These are phyloP conservation scores for Aspergillus ellipticus DNA, from an alignment of 495 filamentous ascomycete genomes.

Conservation along the genomic window DNA sequence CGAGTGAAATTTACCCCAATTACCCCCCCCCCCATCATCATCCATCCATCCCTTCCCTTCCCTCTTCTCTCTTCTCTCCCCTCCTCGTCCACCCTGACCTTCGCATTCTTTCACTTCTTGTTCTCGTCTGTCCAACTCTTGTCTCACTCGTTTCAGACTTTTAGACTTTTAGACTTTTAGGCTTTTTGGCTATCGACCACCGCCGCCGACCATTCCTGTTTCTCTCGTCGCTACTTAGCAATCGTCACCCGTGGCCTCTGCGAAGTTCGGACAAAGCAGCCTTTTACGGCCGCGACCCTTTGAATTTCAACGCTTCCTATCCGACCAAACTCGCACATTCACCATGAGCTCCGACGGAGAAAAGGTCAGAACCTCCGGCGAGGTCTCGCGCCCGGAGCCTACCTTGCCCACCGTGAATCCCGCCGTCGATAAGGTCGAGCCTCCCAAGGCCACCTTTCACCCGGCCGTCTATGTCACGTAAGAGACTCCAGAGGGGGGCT, in stretches of 20 bases:
- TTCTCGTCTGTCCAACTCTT: conserved; percentile 22
- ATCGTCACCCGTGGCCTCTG: conserved; percentile 43
- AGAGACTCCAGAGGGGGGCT: conserved; percentile 29
- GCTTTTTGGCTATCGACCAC: conserved; percentile 13
- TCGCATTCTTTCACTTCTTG: conserved; percentile 1
- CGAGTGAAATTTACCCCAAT: background rate
- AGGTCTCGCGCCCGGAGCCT: conserved; percentile 58
- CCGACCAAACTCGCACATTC: conserved; percentile 40
- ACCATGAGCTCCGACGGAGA: conserved; percentile 67
- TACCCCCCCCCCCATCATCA: background rate
- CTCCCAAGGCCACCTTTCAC: conserved; percentile 64
- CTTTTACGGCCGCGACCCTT: conserved; percentile 49
- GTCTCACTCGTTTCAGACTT: conserved; percentile 28
- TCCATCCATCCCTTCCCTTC: conserved; percentile 3
- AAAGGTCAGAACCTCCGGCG: conserved; percentile 76
- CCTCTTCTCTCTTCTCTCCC: background rate
- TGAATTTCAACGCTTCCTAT: conserved; percentile 48
- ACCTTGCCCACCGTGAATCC: conserved; percentile 78
- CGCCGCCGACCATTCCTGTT: conserved; percentile 7
- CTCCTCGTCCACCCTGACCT: conserved; percentile 9
- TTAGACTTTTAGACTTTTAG: conserved; percentile 12
- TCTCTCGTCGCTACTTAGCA: conserved; percentile 19
- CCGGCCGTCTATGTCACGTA: conserved; percentile 87
- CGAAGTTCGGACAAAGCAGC: conserved; percentile 45
- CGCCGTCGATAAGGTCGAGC: conserved; percentile 60